phyloP scores from a whole-genome alignment of 495 filamentous ascomycete species.

The Aspergillus steynii region DNA sequence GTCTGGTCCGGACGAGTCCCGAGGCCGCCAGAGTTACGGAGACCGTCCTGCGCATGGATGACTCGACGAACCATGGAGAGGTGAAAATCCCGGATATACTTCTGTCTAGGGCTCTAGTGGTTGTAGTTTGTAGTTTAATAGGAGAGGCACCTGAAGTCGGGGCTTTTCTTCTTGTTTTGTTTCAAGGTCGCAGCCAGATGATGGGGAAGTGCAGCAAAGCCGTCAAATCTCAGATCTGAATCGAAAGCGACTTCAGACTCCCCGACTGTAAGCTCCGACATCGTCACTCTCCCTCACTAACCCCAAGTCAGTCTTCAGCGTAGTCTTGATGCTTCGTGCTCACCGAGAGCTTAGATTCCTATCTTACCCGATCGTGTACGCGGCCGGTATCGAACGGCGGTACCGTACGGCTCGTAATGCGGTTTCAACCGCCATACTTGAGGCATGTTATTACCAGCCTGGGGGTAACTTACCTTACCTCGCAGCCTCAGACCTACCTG shows the following conservation, averaged over 20 bases:
- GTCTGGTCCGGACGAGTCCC: constrained; percentile 25
- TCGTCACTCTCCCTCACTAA: not conserved
- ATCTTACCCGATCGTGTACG: constrained; percentile 28
- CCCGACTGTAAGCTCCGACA: not conserved
- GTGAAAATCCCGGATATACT: not conserved
- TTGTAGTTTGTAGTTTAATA: not conserved
- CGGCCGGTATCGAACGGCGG: constrained; percentile 13
- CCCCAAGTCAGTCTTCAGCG: not conserved
- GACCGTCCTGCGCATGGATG: too few species aligned
- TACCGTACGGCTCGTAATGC: constrained; percentile 18
- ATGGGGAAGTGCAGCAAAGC: too few species aligned
- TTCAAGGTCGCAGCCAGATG: too few species aligned
- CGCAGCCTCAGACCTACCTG: not conserved
- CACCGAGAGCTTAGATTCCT: constrained; percentile 17
- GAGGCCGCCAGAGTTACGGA: constrained; percentile 2
- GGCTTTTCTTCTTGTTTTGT: too few species aligned
- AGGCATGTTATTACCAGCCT: not conserved
- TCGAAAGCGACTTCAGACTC: too few species aligned
- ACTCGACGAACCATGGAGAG: not conserved
- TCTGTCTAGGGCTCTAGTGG: too few species aligned
- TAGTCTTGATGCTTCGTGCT: not conserved
- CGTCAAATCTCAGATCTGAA: too few species aligned
- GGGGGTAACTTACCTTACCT: not conserved
- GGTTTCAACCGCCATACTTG: constrained; percentile 14
- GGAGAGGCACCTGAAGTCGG: not conserved